Percentiles rank a stretch among this genome's conserved stretches.
Evolutionary conservation across 78 protist genomes (phyloP).

Genomic region (Andalucia godoyi): DNA sequence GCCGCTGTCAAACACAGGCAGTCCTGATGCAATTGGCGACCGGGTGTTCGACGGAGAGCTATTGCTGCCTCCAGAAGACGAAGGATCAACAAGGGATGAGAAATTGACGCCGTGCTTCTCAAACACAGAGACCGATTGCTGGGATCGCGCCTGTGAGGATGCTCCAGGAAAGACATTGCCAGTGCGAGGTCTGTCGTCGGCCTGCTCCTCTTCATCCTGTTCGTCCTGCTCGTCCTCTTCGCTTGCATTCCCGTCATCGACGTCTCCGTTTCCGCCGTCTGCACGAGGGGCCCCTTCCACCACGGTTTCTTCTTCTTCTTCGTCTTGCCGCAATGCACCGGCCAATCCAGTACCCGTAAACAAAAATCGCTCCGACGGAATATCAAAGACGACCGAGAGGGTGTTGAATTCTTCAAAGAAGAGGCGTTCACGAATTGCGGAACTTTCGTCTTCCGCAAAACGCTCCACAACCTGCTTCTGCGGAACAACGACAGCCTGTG

Average conservation of each 20-base stretch:
- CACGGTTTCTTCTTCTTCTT: slow-evolving; percentile 29
- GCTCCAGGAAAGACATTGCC: too few relatives aligned
- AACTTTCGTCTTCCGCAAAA: slow-evolving; percentile 10
- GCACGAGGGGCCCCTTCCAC: neutral
- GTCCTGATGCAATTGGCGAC: too few relatives aligned
- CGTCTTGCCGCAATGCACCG: slow-evolving; percentile 1
- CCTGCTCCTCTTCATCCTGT: slow-evolving; percentile 14
- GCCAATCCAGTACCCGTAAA: neutral
- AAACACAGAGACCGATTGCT: too few relatives aligned
- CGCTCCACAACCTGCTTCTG: neutral
- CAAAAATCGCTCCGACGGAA: slow-evolving; percentile 46
- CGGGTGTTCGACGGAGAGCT: too few relatives aligned
- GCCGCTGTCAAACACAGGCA: too few relatives aligned
- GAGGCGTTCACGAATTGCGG: slow-evolving; percentile 30
- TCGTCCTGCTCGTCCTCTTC: slow-evolving; percentile 26
- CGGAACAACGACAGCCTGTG: slow-evolving; percentile 7
- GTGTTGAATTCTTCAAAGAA: slow-evolving; percentile 83
- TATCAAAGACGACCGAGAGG: slow-evolving; percentile 57
- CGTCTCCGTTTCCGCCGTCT: too few relatives aligned
- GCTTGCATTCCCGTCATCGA: too few relatives aligned
- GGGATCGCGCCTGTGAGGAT: too few relatives aligned
- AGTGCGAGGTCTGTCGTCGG: too few relatives aligned
- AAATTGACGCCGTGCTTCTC: too few relatives aligned
- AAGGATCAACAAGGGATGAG: too few relatives aligned
- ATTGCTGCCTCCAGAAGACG: too few relatives aligned